Evolutionary conservation across 164 flowering plant genomes (phyloP).

Genomic region (Santalum album): DNA sequence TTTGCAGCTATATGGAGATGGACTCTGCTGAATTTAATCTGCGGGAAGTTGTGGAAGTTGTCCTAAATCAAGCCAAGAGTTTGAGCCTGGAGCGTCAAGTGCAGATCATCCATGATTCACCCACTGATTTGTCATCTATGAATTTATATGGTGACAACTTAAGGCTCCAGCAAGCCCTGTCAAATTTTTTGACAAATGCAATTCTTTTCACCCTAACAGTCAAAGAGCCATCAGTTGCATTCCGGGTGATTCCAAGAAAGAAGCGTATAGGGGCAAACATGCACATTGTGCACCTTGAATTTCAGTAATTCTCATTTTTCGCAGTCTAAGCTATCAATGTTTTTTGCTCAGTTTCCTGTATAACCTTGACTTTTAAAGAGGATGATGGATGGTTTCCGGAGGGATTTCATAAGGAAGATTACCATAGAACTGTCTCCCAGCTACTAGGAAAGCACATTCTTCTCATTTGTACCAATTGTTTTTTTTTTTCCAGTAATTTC

Average conservation of each 20-base stretch:
- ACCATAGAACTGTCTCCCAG: too few species aligned
- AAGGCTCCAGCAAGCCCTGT: constrained; percentile 82
- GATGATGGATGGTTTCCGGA: too few species aligned
- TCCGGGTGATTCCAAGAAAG: constrained; percentile 43
- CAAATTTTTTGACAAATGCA: constrained; percentile 58
- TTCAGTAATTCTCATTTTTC: constrained; percentile 32
- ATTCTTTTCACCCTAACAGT: constrained; percentile 45
- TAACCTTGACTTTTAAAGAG: too few species aligned
- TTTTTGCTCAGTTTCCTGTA: too few species aligned
- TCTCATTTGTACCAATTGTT: too few species aligned
- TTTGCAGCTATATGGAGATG: constrained; percentile 54
- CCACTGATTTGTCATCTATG: constrained; percentile 49
- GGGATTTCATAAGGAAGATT: too few species aligned
- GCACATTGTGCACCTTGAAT: constrained; percentile 68
- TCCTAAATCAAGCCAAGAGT: constrained; percentile 53
- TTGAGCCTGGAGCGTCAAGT: constrained; percentile 54
- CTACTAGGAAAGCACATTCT: too few species aligned
- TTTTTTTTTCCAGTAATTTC: too few species aligned
- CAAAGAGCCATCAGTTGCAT: constrained; percentile 41
- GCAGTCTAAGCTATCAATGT: too few species aligned
- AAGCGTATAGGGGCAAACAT: constrained; percentile 52
- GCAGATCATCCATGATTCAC: constrained; percentile 38
- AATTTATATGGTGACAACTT: constrained; percentile 57
- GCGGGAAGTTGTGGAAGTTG: constrained; percentile 50
- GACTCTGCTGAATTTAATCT: constrained; percentile 50